A percentile compares a stretch with the other conserved stretches of the same genome.
Evolutionary conservation across 345 rosid genomes (phyloP).

Genomic region (Eucalyptus shirleyi): DNA sequence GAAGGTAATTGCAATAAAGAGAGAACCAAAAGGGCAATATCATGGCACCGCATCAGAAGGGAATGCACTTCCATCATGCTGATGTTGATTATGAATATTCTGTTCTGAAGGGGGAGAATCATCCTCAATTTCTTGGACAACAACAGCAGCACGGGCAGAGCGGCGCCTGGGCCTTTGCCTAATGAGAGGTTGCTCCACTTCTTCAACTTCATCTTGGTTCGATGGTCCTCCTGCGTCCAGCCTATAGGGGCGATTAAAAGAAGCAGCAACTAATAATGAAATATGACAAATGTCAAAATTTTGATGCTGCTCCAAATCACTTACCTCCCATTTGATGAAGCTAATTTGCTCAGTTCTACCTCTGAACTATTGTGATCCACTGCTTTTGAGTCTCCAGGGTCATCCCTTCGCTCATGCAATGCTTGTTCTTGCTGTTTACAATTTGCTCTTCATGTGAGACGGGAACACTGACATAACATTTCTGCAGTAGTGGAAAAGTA

Average conservation of each 20-base stretch:
- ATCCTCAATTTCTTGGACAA: slow-evolving; percentile 30
- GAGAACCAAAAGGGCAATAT: neutral
- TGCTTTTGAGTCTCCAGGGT: slow-evolving; percentile 26
- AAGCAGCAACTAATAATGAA: neutral
- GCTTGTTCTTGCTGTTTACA: slow-evolving; percentile 54
- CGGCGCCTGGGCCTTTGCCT: slow-evolving; percentile 54
- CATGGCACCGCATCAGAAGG: slow-evolving; percentile 64
- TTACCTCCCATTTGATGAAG: slow-evolving; percentile 69
- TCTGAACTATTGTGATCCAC: slow-evolving; percentile 25
- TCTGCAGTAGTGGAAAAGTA: neutral
- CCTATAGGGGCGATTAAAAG: slow-evolving; percentile 16
- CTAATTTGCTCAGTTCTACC: slow-evolving; percentile 17
- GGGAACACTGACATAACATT: neutral
- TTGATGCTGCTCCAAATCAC: neutral
- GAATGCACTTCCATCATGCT: slow-evolving; percentile 31
- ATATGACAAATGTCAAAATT: neutral
- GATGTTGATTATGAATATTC: slow-evolving; percentile 22
- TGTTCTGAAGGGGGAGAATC: slow-evolving; percentile 48
- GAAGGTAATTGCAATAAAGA: neutral
- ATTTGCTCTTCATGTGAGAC: slow-evolving; percentile 1
- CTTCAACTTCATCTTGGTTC: slow-evolving; percentile 58
- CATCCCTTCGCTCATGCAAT: slow-evolving; percentile 19
- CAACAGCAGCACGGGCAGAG: slow-evolving; percentile 31
- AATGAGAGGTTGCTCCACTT: slow-evolving; percentile 61
- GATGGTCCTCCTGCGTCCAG: slow-evolving; percentile 59